These are phyloP conservation scores for Paxillus ammoniavirescens DNA, from an alignment of 768 basidiomycete genomes.

Conservation along the genomic window DNA sequence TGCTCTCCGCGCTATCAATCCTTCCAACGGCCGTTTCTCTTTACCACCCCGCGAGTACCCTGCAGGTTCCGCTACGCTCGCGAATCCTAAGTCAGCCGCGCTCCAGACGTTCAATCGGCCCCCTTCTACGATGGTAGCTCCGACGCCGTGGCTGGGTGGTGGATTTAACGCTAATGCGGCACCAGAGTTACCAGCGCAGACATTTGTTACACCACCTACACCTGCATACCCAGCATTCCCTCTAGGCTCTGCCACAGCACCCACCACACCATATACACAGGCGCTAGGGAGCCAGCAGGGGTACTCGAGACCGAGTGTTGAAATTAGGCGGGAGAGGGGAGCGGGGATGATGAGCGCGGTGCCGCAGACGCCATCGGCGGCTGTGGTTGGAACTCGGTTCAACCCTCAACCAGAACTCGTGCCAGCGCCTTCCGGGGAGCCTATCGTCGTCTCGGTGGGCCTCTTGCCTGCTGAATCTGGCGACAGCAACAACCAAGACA, in stretches of 20 bases:
- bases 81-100: slow-evolving; percentile 33
- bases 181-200: slow-evolving; percentile 14
- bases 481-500: not conserved
- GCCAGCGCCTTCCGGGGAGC: slow-evolving; percentile 40
- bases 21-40: slow-evolving; percentile 21
- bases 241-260: slow-evolving; percentile 37
- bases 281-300: slow-evolving; percentile 48
- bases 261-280: slow-evolving; percentile 56
- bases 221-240: slow-evolving; percentile 76
- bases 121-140: slow-evolving; percentile 32
- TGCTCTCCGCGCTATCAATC: slow-evolving; percentile 29
- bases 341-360: slow-evolving; percentile 27
- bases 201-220: slow-evolving; percentile 45
- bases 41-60: slow-evolving; percentile 27
- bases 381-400: slow-evolving; percentile 41
- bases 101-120: slow-evolving; percentile 31
- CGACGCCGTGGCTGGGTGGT: slow-evolving; percentile 22
- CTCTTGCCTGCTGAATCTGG: slow-evolving; percentile 31
- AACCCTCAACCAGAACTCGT: slow-evolving; percentile 26
- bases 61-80: slow-evolving; percentile 8
- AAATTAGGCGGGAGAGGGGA: slow-evolving; percentile 63
- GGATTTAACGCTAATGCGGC: not conserved
- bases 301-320: slow-evolving; percentile 58
- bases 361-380: slow-evolving; percentile 58
- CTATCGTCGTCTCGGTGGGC: slow-evolving; percentile 71